Conservation (phyloP, 768 basidiomycete species). For the Amanita phalloides region DNA sequence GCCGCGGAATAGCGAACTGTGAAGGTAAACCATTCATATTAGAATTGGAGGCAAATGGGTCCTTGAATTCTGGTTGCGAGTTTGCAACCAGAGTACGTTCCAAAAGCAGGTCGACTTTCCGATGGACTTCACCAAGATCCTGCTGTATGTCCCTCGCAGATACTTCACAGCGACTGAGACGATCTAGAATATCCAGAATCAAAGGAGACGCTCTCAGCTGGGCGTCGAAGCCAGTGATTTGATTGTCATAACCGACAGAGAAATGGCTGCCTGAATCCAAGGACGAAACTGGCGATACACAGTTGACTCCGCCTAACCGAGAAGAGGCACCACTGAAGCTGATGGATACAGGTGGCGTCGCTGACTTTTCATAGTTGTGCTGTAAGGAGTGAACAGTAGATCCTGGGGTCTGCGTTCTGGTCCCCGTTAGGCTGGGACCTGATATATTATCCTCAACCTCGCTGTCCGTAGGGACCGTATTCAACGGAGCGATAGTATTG, state of each 20-base stretch:
- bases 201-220: slow-evolving; percentile 70
- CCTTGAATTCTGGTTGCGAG: slow-evolving; percentile 67
- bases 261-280: slow-evolving; percentile 64
- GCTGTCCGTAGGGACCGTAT: slow-evolving; percentile 39
- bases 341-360: slow-evolving; percentile 36
- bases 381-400: slow-evolving; percentile 28
- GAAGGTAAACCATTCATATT: slow-evolving; percentile 24
- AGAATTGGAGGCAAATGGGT: slow-evolving; percentile 55
- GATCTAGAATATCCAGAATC: slow-evolving; percentile 67
- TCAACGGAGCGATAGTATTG: slow-evolving; percentile 38
- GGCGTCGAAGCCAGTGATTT: slow-evolving; percentile 45
- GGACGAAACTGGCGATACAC: slow-evolving; percentile 72
- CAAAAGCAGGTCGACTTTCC: slow-evolving; percentile 68
- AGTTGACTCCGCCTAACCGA: slow-evolving; percentile 36
- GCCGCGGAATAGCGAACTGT: slow-evolving; percentile 36
- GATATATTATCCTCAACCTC: slow-evolving; percentile 32
- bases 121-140: slow-evolving; percentile 62
- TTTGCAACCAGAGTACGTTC: slow-evolving; percentile 45
- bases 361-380: slow-evolving; percentile 25
- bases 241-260: slow-evolving; percentile 34
- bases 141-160: slow-evolving; percentile 63
- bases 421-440: slow-evolving; percentile 15
- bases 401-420: slow-evolving; percentile 11
- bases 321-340: slow-evolving; percentile 27
- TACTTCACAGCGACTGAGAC: slow-evolving; percentile 61